These are phyloP conservation scores for Podospora anserina DNA, from an alignment of 495 filamentous ascomycete genomes.

Conservation along the genomic window DNA sequence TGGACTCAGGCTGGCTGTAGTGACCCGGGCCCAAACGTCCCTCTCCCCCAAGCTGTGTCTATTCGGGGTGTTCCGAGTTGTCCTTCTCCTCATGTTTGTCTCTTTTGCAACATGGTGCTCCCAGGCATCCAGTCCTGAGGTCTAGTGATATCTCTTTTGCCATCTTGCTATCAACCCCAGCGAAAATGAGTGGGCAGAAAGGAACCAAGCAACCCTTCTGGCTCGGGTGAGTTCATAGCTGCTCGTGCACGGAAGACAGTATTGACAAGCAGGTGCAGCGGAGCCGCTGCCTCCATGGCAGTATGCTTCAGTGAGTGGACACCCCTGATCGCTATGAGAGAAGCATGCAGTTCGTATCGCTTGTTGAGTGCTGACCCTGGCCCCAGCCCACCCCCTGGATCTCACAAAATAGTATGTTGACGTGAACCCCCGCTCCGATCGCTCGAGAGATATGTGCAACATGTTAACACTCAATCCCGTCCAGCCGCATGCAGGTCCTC, in stretches of 20 bases:
- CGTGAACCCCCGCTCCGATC: background rate
- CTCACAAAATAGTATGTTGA: constrained; percentile 39
- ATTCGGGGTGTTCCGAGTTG: background rate
- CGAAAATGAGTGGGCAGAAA: constrained; percentile 16
- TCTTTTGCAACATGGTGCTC: no score
- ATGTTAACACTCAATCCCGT: background rate
- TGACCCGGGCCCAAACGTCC: background rate
- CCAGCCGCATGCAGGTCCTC: constrained; percentile 41
- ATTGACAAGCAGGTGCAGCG: constrained; percentile 21
- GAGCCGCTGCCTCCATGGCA: constrained; percentile 41
- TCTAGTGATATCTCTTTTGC: no score
- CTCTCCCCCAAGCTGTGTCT: no score
- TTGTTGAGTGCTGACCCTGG: background rate
- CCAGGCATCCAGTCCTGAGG: no score
- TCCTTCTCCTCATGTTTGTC: background rate
- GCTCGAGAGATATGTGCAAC: background rate
- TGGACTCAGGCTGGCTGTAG: constrained; percentile 6
- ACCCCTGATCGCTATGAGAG: background rate
- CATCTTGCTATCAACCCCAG: no score
- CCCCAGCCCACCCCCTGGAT: constrained; percentile 38
- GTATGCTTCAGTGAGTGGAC: constrained; percentile 40
- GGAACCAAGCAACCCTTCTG: constrained; percentile 36
- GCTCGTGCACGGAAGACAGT: background rate
- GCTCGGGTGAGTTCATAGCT: constrained; percentile 27
- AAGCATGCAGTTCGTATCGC: no score